Evolutionary conservation across 495 filamentous ascomycete species (phyloP).

Genomic region (Cudoniella acicularis): DNA sequence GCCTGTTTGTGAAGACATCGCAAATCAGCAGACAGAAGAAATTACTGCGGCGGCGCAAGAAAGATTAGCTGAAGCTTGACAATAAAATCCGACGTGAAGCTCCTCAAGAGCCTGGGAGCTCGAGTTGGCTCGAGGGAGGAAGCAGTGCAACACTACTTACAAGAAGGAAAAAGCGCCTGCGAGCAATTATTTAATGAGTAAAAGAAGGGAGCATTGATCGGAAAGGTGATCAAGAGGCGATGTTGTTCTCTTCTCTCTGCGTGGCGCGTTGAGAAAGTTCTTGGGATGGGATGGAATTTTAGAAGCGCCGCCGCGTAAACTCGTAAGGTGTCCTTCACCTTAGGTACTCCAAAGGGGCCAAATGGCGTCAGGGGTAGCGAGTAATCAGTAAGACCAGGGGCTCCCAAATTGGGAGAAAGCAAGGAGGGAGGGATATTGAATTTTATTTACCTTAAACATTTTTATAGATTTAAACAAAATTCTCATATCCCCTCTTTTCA

Average conservation of each 20-base stretch:
- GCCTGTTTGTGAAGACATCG: constrained; percentile 30
- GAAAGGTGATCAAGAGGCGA: constrained; percentile 22
- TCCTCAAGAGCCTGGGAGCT: not conserved
- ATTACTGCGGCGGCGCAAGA: not conserved
- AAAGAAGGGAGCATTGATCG: constrained; percentile 24
- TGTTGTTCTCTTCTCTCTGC: constrained; percentile 7
- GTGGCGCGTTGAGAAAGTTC: not conserved
- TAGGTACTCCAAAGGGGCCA: not conserved
- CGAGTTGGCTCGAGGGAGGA: not conserved
- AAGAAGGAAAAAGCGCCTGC: constrained; percentile 3
- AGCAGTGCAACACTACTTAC: not conserved
- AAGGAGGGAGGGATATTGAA: not conserved
- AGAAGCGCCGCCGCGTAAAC: not conserved
- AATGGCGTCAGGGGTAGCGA: not conserved
- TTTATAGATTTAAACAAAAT: not conserved
- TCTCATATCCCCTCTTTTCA: too few relatives aligned
- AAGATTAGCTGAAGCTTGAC: constrained; percentile 13
- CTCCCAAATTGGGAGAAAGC: not conserved
- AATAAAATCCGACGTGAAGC: not conserved
- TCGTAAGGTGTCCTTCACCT: not conserved
- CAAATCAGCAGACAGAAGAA: constrained; percentile 4
- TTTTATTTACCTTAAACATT: not conserved
- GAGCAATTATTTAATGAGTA: constrained; percentile 11
- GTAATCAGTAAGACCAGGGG: not conserved
- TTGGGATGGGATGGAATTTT: constrained; percentile 2